Conservation (phyloP, 2,329 filamentous ascomycete species). For the Trichoderma cornu-damae region DNA sequence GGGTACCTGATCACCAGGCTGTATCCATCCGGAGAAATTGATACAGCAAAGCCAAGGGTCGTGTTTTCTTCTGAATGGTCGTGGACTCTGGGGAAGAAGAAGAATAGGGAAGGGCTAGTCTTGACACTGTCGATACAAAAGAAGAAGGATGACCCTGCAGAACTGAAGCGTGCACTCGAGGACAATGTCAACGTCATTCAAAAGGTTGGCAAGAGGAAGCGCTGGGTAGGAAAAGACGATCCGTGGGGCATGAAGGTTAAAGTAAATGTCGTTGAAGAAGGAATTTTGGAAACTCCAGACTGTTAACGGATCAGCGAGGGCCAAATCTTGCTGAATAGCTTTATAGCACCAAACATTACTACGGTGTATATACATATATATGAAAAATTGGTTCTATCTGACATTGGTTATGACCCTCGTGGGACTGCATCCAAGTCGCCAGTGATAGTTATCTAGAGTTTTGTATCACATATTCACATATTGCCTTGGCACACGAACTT, state of each 20-base stretch:
- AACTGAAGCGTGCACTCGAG: slow-evolving; percentile 38
- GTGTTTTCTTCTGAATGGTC: slow-evolving; percentile 39
- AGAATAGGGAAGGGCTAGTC: slow-evolving; percentile 38
- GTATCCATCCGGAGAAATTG: slow-evolving; percentile 54
- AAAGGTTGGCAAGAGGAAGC: slow-evolving; percentile 57
- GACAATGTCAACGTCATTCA: slow-evolving; percentile 41
- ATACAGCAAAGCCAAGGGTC: slow-evolving; percentile 36
- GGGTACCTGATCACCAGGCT: slow-evolving; percentile 53
- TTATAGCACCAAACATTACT: no score
- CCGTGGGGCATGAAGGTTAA: slow-evolving; percentile 38
- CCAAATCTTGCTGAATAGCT: background rate
- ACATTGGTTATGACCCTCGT: no score
- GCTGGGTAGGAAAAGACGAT: slow-evolving; percentile 39
- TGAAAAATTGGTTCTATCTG: no score
- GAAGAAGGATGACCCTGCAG: slow-evolving; percentile 33
- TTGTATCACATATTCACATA: background rate
- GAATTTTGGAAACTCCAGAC: slow-evolving; percentile 22
- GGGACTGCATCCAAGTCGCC: no score
- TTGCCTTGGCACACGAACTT: background rate
- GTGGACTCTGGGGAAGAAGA: slow-evolving; percentile 36
- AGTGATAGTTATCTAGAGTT: no score
- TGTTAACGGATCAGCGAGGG: background rate
- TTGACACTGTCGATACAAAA: slow-evolving; percentile 41
- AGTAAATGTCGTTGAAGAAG: slow-evolving; percentile 33
- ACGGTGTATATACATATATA: background rate